phyloP scores from a whole-genome alignment of 164 flowering plant species.

The Dillenia suffruticosa region DNA sequence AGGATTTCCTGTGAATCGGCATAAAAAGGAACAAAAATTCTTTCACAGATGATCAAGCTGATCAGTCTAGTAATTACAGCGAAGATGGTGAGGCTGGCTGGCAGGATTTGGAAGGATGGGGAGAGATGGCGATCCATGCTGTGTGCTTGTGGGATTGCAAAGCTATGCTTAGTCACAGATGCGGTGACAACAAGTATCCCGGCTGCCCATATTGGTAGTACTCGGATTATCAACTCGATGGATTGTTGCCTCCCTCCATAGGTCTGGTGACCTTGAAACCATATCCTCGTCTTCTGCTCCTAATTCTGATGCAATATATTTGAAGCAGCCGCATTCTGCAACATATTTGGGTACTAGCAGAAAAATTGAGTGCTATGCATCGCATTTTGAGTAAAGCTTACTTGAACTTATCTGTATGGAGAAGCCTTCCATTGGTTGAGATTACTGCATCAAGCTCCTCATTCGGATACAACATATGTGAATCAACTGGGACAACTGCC shows the following conservation, averaged over 20 bases:
- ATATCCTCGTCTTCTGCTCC: no score
- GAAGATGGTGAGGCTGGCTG: conserved; percentile 19
- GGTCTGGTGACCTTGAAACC: no score
- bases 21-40: conserved; percentile 11
- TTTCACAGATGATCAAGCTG: conserved; percentile 7
- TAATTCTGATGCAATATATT: no score
- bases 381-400: conserved; percentile 14
- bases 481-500: conserved; percentile 28
- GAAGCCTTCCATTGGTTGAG: conserved; percentile 46
- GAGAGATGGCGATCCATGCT: conserved; percentile 22
- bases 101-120: conserved; percentile 14
- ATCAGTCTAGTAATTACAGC: conserved; percentile 11
- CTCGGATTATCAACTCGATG: conserved; percentile 22
- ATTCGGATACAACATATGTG: conserved; percentile 38
- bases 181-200: conserved; percentile 14
- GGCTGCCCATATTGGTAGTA: conserved; percentile 18
- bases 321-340: no score
- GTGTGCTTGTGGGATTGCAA: conserved; percentile 18
- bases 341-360: no score
- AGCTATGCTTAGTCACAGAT: conserved; percentile 12
- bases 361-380: no score
- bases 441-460: conserved; percentile 52
- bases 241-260: conserved; percentile 19
- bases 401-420: conserved; percentile 60
- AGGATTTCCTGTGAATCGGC: conserved; percentile 7